Evolutionary conservation across 768 basidiomycete species (phyloP), one percentile per base, ranked within the genome.

Genomic region (Crucibulum laeve): DNA sequence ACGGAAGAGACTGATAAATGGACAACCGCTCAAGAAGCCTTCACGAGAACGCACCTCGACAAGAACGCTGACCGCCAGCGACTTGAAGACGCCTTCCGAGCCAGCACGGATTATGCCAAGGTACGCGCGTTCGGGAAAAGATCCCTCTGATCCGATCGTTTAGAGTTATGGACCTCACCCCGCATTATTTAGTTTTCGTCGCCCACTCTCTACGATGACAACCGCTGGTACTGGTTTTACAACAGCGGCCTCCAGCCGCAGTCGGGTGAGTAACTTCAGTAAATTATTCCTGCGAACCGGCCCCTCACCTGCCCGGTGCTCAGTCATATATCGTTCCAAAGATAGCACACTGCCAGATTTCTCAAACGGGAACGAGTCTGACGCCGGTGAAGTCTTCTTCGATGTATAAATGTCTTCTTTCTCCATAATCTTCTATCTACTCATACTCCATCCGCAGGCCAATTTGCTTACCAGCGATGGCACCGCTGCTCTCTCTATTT

Each of bases 191-290:
- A 87, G 84, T 86, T 87, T 58, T 77, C 76, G 17, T 65, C 79
- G 0, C 89, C 88, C 0, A 58, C 50, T 10, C 49, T 85, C 41
- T 76, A 78, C 47, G 68, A 80, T 11, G 86, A 90, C 52, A 75
- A 72, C 13, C 75, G 74, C 38, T 91, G 86, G 82, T 92, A 91
- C 53, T 88, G 87, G 85, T 77, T 74, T 54, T 76, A 83, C 55
- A 90, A 91, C 62, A 80, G 76, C 41, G 89, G 88, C 23, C 72
- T 91, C 21, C 81, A 88, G 49, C 70, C 83, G 1, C 87, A 89
- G 55, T 68, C 76, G 43, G 62, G 71, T 73, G 46, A 56, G 41
- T 65, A 64, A 66, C 19, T 28, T 59, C 53, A 36, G 18, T 24
- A 32, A 28, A 33, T 43, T 23, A 43, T n/a, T 25, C 24, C 26